Conservation (phyloP, 305 asterid species). For the Ilex paraguariensis region DNA sequence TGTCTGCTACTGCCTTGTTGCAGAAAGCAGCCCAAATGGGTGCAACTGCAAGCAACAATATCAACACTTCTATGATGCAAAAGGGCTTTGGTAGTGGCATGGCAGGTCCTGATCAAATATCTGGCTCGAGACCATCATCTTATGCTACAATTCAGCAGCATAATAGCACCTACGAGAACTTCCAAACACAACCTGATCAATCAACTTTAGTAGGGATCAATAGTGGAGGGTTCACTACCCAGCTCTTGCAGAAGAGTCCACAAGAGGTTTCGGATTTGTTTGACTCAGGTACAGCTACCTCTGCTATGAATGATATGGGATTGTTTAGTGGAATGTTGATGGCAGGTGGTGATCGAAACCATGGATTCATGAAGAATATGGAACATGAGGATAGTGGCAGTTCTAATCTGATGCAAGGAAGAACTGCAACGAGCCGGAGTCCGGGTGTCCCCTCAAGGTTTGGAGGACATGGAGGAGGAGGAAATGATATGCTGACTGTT, state of each 20-base stretch:
- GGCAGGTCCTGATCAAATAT: slow-evolving; percentile 45
- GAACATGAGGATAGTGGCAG: slow-evolving; percentile 32
- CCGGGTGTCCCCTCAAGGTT: slow-evolving; percentile 14
- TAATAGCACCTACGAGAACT: slow-evolving; percentile 24
- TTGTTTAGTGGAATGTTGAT: slow-evolving; percentile 53
- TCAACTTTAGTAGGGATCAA: slow-evolving; percentile 15
- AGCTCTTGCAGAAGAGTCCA: slow-evolving; percentile 38
- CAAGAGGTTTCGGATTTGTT: slow-evolving; percentile 39
- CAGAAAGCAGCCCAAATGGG: slow-evolving; percentile 96
- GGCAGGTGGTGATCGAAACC: slow-evolving; percentile 29
- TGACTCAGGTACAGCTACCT: slow-evolving; percentile 28
- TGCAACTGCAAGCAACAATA: slow-evolving; percentile 46
- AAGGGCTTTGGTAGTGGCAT: slow-evolving; percentile 47
- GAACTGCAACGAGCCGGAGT: slow-evolving; percentile 13
- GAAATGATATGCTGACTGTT: slow-evolving; percentile 52
- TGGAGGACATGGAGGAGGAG: slow-evolving; percentile 22
- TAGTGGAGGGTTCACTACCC: slow-evolving; percentile 23
- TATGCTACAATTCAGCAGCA: slow-evolving; percentile 9
- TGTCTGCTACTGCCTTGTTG: slow-evolving; percentile 86
- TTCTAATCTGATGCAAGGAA: slow-evolving; percentile 14
- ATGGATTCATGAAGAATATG: slow-evolving; percentile 35
- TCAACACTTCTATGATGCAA: slow-evolving; percentile 70
- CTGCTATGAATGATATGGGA: slow-evolving; percentile 46
- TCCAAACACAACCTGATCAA: slow-evolving; percentile 33
- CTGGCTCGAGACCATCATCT: slow-evolving; percentile 8